Conservation (phyloP, 345 rosid genomes). For the Combretum micranthum region DNA sequence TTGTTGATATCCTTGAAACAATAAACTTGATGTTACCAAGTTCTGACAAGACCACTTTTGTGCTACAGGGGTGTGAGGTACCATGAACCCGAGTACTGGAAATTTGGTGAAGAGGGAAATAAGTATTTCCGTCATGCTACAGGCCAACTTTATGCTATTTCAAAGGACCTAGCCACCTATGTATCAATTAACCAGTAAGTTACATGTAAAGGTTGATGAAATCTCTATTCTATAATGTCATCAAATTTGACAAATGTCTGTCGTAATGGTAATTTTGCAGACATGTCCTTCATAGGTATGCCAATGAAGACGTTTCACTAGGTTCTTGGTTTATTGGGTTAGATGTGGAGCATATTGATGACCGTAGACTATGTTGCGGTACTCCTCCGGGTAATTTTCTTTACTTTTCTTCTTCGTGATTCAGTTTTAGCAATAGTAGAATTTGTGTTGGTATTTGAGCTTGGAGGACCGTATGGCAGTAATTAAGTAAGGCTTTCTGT, state of each 20-base stretch:
- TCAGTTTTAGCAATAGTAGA: too few species aligned
- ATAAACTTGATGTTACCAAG: neutral
- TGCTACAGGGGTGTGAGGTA: slow-evolving; percentile 79
- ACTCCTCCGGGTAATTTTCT: slow-evolving; percentile 74
- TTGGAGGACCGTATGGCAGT: too few species aligned
- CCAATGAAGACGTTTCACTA: slow-evolving; percentile 90
- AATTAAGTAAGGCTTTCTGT: too few species aligned
- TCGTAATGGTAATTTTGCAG: slow-evolving; percentile 28
- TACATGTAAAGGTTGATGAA: neutral
- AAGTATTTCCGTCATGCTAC: slow-evolving; percentile 96
- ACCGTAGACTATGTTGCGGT: slow-evolving; percentile 94
- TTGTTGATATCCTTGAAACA: too few species aligned
- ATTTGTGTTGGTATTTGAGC: too few species aligned
- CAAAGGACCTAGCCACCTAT: slow-evolving; percentile 81
- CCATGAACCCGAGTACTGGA: slow-evolving; percentile 96
- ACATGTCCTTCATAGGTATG: slow-evolving; percentile 79
- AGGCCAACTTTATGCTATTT: slow-evolving; percentile 90
- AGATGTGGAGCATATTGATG: slow-evolving; percentile 94
- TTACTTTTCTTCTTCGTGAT: neutral
- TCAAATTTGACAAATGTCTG: too few species aligned
- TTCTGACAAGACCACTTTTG: too few species aligned
- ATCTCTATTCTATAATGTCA: too few species aligned
- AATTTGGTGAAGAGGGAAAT: slow-evolving; percentile 96
- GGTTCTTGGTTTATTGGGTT: slow-evolving; percentile 98
- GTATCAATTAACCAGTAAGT: slow-evolving; percentile 86